Conservation (phyloP, 208 protist species). For the Trichomonas vaginalis region DNA sequence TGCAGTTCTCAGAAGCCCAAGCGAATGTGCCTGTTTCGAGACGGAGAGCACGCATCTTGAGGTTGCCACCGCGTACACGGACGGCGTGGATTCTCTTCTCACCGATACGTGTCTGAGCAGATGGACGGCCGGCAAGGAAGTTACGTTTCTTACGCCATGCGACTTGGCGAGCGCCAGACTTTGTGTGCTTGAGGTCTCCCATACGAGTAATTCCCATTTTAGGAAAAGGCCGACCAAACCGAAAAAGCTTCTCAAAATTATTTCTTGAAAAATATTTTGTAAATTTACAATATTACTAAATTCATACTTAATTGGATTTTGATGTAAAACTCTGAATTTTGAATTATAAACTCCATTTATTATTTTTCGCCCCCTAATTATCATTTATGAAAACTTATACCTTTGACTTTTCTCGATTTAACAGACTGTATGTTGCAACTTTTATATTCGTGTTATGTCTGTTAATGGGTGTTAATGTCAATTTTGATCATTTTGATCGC, state of each 20-base stretch:
- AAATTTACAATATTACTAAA: neutral
- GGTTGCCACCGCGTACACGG: neutral
- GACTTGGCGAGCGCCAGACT: neutral
- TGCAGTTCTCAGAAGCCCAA: neutral
- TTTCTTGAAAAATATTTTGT: neutral
- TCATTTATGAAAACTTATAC: no score
- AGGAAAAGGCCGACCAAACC: neutral
- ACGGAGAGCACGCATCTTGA: neutral
- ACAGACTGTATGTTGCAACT: no score
- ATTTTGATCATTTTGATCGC: no score
- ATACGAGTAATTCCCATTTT: constrained; percentile 15
- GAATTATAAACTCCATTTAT: no score
- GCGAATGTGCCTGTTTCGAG: constrained; percentile 7
- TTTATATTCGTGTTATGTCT: no score
- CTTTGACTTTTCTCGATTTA: no score
- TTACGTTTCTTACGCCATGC: neutral
- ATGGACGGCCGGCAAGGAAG: neutral
- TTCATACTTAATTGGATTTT: no score
- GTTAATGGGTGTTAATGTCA: no score
- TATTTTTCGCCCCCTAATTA: no score
- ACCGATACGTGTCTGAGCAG: constrained; percentile 8
- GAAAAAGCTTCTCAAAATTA: neutral
- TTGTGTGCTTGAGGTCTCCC: neutral
- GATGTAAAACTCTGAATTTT: no score
- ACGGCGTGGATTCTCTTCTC: neutral